Conservation (phyloP, 768 basidiomycete species). For the Pisolithus tinctorius region DNA sequence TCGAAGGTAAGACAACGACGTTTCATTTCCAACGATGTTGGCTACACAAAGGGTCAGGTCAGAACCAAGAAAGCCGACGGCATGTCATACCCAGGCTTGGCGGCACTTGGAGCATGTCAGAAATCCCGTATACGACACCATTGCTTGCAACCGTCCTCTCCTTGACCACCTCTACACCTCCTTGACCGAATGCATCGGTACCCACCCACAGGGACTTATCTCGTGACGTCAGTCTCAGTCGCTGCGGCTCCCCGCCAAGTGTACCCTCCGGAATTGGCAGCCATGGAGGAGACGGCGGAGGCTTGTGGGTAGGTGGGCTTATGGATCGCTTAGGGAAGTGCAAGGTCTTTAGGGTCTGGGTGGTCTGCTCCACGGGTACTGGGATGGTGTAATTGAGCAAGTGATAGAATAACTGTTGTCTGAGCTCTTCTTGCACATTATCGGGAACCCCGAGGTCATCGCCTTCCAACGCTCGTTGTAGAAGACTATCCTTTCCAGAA, state of each 20-base stretch:
- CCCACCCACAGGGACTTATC: slow-evolving; percentile 52
- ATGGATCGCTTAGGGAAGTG: slow-evolving; percentile 58
- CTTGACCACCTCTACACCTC: slow-evolving; percentile 63
- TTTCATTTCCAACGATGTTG: slow-evolving; percentile 48
- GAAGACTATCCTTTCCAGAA: slow-evolving; percentile 23
- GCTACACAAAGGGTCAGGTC: slow-evolving; percentile 34
- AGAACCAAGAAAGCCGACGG: not conserved
- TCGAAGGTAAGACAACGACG: slow-evolving; percentile 66
- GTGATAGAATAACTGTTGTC: slow-evolving; percentile 94
- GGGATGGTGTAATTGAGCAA: slow-evolving; percentile 74
- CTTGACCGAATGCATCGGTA: slow-evolving; percentile 73
- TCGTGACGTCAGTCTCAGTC: slow-evolving; percentile 55
- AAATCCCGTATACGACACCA: slow-evolving; percentile 72
- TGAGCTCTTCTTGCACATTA: slow-evolving; percentile 76
- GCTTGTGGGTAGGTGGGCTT: slow-evolving; percentile 58
- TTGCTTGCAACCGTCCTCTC: slow-evolving; percentile 55
- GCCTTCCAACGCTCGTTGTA: slow-evolving; percentile 23
- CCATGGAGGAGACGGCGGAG: slow-evolving; percentile 79
- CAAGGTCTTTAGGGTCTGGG: slow-evolving; percentile 48
- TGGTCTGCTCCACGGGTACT: slow-evolving; percentile 34
- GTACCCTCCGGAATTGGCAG: slow-evolving; percentile 78
- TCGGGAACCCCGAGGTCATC: slow-evolving; percentile 43
- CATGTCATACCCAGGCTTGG: slow-evolving; percentile 56
- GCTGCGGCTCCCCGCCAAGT: slow-evolving; percentile 76
- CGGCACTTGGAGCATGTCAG: slow-evolving; percentile 69